phyloP scores from a whole-genome alignment of 768 basidiomycete genomes.

The Agrocybe praecox region DNA sequence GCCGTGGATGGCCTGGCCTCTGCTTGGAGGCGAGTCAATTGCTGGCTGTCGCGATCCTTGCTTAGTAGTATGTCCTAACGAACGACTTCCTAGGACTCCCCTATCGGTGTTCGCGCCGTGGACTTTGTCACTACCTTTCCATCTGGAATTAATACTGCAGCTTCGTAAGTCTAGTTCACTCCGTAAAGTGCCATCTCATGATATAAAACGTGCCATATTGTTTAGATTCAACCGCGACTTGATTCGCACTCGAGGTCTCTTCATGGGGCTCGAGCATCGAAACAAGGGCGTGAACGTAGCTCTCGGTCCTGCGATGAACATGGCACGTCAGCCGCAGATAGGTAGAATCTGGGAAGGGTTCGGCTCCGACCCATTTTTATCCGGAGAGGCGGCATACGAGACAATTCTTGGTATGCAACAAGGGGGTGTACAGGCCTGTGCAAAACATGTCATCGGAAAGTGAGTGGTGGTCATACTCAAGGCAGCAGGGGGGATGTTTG shows the following conservation, averaged over 20 bases:
- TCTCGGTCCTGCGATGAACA: conserved; percentile 85
- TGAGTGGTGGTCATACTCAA: too few species aligned
- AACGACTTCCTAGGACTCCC: conserved; percentile 71
- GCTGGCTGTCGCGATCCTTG: too few species aligned
- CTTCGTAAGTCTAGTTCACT: conserved; percentile 56
- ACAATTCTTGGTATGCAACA: conserved; percentile 83
- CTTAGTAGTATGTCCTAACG: too few species aligned
- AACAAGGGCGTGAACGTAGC: conserved; percentile 86
- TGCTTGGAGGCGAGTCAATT: conserved; percentile 81
- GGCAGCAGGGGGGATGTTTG: not conserved
- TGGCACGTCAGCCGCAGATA: conserved; percentile 77
- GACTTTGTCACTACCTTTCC: conserved; percentile 83
- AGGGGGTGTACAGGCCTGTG: conserved; percentile 82
- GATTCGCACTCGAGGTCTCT: conserved; percentile 73
- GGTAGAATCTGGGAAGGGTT: conserved; percentile 95
- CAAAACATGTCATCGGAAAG: conserved; percentile 84
- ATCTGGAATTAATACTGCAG: conserved; percentile 76
- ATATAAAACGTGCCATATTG: too few species aligned
- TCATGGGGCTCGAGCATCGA: conserved; percentile 84
- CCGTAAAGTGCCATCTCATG: too few species aligned
- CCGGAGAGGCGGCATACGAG: conserved; percentile 79
- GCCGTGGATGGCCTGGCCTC: conserved; percentile 63
- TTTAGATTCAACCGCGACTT: conserved; percentile 74
- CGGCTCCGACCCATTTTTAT: conserved; percentile 85
- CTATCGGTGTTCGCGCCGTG: conserved; percentile 77